Evolutionary conservation across 2,329 filamentous ascomycete genomes (phyloP), one percentile per base, ranked within the genome.

Genomic region (Apiospora saccharicola): DNA sequence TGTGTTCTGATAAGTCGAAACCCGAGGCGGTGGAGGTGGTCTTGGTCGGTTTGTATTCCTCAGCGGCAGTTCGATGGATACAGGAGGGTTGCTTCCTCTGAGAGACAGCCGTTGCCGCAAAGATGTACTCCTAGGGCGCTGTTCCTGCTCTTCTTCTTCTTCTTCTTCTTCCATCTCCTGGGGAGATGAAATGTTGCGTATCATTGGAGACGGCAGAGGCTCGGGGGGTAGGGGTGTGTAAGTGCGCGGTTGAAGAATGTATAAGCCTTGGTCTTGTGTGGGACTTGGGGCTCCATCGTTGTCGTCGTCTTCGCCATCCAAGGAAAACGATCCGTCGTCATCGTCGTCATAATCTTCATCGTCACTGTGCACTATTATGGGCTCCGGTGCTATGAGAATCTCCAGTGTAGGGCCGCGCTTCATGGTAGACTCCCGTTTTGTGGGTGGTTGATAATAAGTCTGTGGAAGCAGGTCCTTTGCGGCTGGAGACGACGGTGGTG

Each of bases 221-320:
- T 84, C 82, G 0, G 85, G 83, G 4, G 84, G 85, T 69, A 85
- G 82, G 0, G 89, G 89, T 0, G 87, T 90, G 75, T 90, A 90
- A 0, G 88, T 90, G 46, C 85, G 83, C 16, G 89, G 89, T 74
- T 90, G 88, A 5, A 91, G 81, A 30, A 90, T 82, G 72, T 85
- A 90, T 1, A 90, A 76, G 0, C 83, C 80, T 13, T 83, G 82
- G 51, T 87, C 83, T 49, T 80, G 79, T 71, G 16, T 76, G 75
- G 22, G 76, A 71, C 71, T 75, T 72, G n/a, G 69, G 70, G 51
- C 75, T 74, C 14, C 78, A 74, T 26, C 73, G 71, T 14, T 30
- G 4, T 68, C 41, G 6, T 68, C 67, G 19, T 49, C 46, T 7
- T 14, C 46, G 2, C 46, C 41, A 7, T 68, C 67, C 41, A 13